Evolutionary conservation across 257 asterid species (phyloP), one percentile per base, ranked within the genome.

Genomic region (Mentha longifolia): DNA sequence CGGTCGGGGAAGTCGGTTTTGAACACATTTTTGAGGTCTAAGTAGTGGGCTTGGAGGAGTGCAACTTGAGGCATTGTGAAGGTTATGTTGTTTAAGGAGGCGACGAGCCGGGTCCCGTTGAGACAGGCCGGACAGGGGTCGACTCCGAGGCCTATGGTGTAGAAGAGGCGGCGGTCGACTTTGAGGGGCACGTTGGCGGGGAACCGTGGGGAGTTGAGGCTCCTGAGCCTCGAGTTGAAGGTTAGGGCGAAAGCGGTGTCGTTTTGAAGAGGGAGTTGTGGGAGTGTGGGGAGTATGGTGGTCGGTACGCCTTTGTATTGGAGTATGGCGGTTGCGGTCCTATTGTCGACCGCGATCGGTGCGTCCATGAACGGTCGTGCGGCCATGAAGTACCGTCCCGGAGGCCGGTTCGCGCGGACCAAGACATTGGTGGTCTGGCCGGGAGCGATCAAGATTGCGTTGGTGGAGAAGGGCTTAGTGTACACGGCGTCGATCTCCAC

Each of bases 401-500:
- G 82, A 1, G 63, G 6, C 15, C 52, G 76, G 66, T 87, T 78
- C 5, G 94, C 76, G 2, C 82, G 74, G 1, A 87, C 74, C 0
- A 87, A 77, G 16, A 85, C 87, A 25, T 87, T 85, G 8, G 89
- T 85, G 4, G 91, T 87, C 75, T 87, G 94, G 0, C 94, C 91
- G 2, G 94, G 91, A 0, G 89, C 89, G 3, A 87, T 81, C 17
- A 85, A 22, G 73, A 87, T 68, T 3, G 87, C 76, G 0, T 78
- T 54, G 4, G 91, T 87, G 0, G 79, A 54, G 52, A 85, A 87
- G 15, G 89, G 91, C 71, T 81, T 87, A 0, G 87, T 81, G 81
- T 85, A 87, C 43, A 83, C 87, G 0, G 91, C 91, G 15, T 87
- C 91, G 14, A 83, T 75, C 68, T 85, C 94, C 2, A 87, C 94